Evolutionary conservation across 129 eudicot genomes (phyloP).

Genomic region (Flaveria linearis): DNA sequence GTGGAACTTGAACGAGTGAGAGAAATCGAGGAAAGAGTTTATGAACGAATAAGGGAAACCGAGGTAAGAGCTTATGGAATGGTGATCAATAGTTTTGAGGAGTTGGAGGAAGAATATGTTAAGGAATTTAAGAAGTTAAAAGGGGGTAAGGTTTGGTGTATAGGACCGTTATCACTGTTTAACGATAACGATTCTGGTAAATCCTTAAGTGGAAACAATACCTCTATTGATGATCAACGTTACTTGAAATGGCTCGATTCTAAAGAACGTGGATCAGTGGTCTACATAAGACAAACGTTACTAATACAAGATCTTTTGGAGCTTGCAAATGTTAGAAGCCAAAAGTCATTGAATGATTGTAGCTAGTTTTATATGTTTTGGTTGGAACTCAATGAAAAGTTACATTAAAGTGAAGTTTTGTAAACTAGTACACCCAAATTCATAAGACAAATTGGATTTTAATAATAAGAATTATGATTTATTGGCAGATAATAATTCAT

Average conservation of each 20-base stretch:
- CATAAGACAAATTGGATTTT: no score
- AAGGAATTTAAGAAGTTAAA: constrained; percentile 42
- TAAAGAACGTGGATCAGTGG: constrained; percentile 40
- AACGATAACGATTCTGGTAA: constrained; percentile 31
- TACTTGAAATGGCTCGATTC: constrained; percentile 52
- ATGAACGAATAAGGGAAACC: constrained; percentile 48
- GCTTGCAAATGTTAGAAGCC: constrained; percentile 11
- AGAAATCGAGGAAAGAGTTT: constrained; percentile 33
- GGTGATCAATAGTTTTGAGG: constrained; percentile 61
- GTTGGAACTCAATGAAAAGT: no score
- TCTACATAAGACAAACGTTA: no score
- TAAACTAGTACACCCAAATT: no score
- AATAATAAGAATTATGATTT: no score
- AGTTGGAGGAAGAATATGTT: constrained; percentile 55
- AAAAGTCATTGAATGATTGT: background rate
- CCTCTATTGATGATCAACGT: constrained; percentile 17
- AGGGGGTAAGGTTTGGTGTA: constrained; percentile 54
- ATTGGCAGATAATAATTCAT: no score
- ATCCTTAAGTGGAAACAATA: no score
- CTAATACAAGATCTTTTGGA: constrained; percentile 29
- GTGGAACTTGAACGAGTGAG: constrained; percentile 29
- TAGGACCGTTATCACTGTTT: constrained; percentile 69
- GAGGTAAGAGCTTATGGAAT: constrained; percentile 43
- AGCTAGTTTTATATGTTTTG: no score
- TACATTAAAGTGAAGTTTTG: no score